These are phyloP conservation scores for Fusarium verrucosum DNA, from an alignment of 2,329 filamentous ascomycete species.

Conservation along the genomic window DNA sequence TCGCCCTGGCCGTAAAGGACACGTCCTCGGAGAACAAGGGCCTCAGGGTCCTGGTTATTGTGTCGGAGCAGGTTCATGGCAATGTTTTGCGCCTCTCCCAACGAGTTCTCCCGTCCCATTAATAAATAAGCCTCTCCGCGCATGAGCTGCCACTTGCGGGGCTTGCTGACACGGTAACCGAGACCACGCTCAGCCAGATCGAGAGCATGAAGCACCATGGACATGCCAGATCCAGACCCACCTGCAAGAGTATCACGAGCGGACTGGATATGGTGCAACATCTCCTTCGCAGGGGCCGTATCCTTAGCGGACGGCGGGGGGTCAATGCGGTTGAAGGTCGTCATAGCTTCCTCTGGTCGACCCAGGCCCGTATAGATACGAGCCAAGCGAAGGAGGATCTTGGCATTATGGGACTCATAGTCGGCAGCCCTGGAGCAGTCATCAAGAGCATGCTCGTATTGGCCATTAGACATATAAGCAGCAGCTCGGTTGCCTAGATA, in stretches of 20 bases:
- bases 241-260: conserved; percentile 80
- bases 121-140: conserved; percentile 90
- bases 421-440: conserved; percentile 86
- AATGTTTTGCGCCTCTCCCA: conserved; percentile 92
- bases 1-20: conserved; percentile 92
- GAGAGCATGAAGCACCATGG: conserved; percentile 90
- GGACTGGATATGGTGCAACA: conserved; percentile 82
- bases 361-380: conserved; percentile 90
- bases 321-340: conserved; percentile 81
- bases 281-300: conserved; percentile 80
- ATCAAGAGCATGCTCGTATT: conserved; percentile 81
- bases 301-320: conserved; percentile 87
- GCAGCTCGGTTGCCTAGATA: conserved; percentile 96
- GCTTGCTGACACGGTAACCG: conserved; percentile 77
- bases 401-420: conserved; percentile 84
- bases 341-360: conserved; percentile 84
- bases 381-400: conserved; percentile 87
- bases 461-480: conserved; percentile 87
- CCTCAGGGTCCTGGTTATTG: conserved; percentile 94
- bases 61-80: conserved; percentile 85
- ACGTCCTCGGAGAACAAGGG: conserved; percentile 86
- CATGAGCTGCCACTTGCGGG: conserved; percentile 94
- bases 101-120: conserved; percentile 87
- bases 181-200: conserved; percentile 88
- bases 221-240: conserved; percentile 81